Conservation (phyloP, 192 early-diverging fungal genomes). For the Coemansia sp. region DNA sequence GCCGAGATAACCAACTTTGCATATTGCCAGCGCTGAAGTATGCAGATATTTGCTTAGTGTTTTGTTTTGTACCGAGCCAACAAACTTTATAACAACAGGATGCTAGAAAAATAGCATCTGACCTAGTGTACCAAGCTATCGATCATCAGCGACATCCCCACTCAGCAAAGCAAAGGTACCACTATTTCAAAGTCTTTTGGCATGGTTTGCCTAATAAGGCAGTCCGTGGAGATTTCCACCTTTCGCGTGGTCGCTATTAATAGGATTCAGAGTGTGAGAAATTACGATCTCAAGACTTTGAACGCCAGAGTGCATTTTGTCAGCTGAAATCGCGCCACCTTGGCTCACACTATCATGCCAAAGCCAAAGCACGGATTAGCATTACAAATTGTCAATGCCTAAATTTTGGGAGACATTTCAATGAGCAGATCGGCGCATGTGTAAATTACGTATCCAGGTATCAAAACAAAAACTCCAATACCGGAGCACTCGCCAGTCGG, state of each 20-base stretch:
- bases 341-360: not conserved
- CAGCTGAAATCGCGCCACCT: not conserved
- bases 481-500: no score
- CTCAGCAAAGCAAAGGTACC: not conserved
- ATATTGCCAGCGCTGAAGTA: not conserved
- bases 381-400: not conserved
- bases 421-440: not conserved
- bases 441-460: not conserved
- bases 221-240: not conserved
- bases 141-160: not conserved
- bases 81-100: not conserved
- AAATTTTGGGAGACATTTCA: not conserved
- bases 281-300: not conserved
- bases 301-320: not conserved
- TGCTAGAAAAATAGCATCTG: not conserved
- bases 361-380: not conserved
- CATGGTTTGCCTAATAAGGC: not conserved
- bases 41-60: not conserved
- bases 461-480: no score
- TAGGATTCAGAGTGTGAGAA: not conserved
- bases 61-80: not conserved
- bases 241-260: not conserved
- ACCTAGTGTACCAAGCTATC: not conserved
- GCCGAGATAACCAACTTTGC: not conserved
- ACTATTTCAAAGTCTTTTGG: not conserved